Conservation (phyloP, 345 rosid genomes). For the Gossypium turneri region DNA sequence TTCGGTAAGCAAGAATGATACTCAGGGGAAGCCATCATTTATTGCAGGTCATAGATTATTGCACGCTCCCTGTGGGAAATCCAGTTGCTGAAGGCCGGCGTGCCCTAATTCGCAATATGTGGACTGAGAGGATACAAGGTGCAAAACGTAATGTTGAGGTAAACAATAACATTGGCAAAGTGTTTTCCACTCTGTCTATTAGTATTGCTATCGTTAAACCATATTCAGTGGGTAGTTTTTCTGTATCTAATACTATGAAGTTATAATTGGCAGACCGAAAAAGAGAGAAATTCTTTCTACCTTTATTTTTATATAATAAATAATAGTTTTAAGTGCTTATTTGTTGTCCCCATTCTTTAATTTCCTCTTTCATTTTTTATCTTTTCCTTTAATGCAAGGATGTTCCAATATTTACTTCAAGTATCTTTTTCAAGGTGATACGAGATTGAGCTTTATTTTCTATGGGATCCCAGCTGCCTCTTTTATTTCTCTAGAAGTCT, state of each 20-base stretch:
- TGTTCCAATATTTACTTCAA: background rate
- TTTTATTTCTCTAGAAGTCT: background rate
- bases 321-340: background rate
- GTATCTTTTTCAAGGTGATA: background rate
- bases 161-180: slow-evolving; percentile 13
- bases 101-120: slow-evolving; percentile 90
- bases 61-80: slow-evolving; percentile 74
- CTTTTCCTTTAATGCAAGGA: background rate
- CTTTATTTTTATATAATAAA: background rate
- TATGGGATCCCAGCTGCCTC: background rate
- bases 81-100: slow-evolving; percentile 79
- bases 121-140: slow-evolving; percentile 97
- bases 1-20: slow-evolving; percentile 2
- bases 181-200: background rate
- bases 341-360: background rate
- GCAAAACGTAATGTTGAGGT: slow-evolving; percentile 97
- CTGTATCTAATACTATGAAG: background rate
- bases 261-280: background rate
- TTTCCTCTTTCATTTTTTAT: background rate
- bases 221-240: background rate
- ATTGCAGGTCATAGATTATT: slow-evolving; percentile 84
- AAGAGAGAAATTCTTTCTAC: background rate
- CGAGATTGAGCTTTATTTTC: background rate
- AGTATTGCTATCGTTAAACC: background rate
- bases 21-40: slow-evolving; percentile 14